phyloP scores from a whole-genome alignment of 2,329 filamentous ascomycete species.

The Colletotrichum chlorophyti region DNA sequence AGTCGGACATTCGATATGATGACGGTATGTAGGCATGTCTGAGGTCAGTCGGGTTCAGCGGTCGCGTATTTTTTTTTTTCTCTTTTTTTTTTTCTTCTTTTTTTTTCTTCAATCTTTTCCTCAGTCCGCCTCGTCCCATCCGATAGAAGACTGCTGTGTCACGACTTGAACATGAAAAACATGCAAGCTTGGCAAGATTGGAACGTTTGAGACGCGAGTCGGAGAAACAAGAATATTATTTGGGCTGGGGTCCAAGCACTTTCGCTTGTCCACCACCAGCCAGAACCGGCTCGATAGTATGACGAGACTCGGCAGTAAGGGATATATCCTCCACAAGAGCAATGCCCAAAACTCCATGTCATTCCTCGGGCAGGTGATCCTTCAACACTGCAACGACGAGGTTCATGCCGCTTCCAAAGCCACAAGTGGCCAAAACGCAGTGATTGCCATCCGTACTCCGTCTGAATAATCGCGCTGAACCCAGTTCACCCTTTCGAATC shows the following conservation, averaged over 20 bases:
- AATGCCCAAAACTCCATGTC: neutral
- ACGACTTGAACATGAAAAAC: no score
- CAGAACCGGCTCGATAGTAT: neutral
- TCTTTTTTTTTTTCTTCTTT: no score
- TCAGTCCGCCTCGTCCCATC: no score
- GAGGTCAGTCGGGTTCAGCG: no score
- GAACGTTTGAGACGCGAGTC: neutral
- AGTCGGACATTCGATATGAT: no score
- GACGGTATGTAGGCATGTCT: no score
- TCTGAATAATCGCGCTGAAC: no score
- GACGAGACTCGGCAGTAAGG: neutral
- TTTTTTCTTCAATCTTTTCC: no score
- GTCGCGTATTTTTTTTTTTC: no score
- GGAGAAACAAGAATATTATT: conserved; percentile 3
- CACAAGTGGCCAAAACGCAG: neutral
- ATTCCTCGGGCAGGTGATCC: neutral
- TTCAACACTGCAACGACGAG: neutral
- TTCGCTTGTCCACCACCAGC: neutral
- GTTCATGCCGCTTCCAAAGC: neutral
- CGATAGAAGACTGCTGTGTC: no score
- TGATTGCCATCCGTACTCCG: conserved; percentile 1
- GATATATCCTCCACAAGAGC: conserved; percentile 24
- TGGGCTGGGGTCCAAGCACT: neutral
- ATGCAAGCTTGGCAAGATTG: no score
- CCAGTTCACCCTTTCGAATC: no score